A percentile compares a stretch with the other conserved stretches of the same genome.
These are phyloP conservation scores for Rhizophora mangle DNA, from an alignment of 345 rosid species.

Conservation along the genomic window DNA sequence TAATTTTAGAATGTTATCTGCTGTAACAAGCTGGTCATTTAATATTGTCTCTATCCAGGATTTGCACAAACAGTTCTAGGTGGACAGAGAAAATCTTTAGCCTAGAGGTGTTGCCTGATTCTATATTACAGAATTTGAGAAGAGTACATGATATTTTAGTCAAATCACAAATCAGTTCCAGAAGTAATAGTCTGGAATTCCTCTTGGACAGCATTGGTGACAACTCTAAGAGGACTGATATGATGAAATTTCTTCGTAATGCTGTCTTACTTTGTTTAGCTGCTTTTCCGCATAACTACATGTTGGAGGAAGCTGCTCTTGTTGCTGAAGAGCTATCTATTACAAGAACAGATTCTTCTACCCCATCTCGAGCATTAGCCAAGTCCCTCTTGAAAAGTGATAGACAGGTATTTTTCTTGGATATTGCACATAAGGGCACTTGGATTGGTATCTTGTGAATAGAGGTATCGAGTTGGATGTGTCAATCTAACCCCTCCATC, in stretches of 20 bases:
- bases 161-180: conserved; percentile 32
- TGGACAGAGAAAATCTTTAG: conserved; percentile 67
- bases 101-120: conserved; percentile 63
- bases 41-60: conserved; percentile 31
- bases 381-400: conserved; percentile 85
- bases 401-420: conserved; percentile 61
- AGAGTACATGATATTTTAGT: conserved; percentile 35
- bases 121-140: conserved; percentile 46
- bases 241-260: conserved; percentile 86
- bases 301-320: conserved; percentile 81
- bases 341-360: conserved; percentile 53
- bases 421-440: not conserved
- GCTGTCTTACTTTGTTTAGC: conserved; percentile 67
- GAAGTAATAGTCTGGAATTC: conserved; percentile 38
- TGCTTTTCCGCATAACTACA: conserved; percentile 76
- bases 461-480: too few relatives aligned
- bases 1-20: not conserved
- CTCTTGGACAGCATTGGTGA: conserved; percentile 46
- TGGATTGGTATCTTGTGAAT: not conserved
- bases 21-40: not conserved
- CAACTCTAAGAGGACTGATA: conserved; percentile 42
- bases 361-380: conserved; percentile 81
- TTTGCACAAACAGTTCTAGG: conserved; percentile 77
- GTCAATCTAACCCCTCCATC: too few relatives aligned
- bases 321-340: conserved; percentile 78